phyloP scores from a whole-genome alignment of 257 asterid species.

The Galeopsis tetrahit region DNA sequence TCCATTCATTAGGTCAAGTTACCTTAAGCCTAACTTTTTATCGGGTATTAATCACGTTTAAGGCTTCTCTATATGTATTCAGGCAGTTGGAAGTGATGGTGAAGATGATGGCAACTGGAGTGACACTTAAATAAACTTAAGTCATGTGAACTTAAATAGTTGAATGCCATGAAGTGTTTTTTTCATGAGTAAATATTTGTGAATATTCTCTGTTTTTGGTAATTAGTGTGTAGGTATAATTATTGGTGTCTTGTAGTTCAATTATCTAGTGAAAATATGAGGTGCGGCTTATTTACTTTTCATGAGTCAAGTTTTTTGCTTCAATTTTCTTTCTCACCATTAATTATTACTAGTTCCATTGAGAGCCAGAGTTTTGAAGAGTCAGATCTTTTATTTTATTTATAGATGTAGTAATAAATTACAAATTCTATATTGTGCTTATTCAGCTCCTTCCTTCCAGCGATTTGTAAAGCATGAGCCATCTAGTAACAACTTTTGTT shows the following conservation, averaged over 20 bases:
- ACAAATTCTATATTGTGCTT: background rate
- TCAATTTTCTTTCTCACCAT: background rate
- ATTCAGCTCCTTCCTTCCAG: no score
- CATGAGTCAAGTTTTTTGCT: background rate
- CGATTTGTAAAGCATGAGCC: background rate
- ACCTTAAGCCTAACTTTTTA: background rate
- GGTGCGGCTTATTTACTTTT: conserved; percentile 16
- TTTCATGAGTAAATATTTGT: conserved; percentile 45
- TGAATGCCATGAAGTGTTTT: conserved; percentile 5
- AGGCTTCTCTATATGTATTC: conserved; percentile 26
- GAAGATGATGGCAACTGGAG: conserved; percentile 65
- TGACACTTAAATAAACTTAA: conserved; percentile 39
- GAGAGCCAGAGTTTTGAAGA: background rate
- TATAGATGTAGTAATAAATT: background rate
- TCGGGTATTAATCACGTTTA: background rate
- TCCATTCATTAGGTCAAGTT: background rate
- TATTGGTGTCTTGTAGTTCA: conserved; percentile 20
- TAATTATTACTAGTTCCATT: background rate
- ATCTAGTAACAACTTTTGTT: no score
- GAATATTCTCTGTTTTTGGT: conserved; percentile 33
- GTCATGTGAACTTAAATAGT: conserved; percentile 5
- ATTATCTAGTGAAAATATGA: conserved; percentile 3
- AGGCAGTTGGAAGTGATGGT: conserved; percentile 94
- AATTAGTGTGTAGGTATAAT: conserved; percentile 32
- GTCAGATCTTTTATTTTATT: background rate